Evolutionary conservation across 1,284 basidiomycete species (phyloP).

Genomic region (Peniophora sp.): DNA sequence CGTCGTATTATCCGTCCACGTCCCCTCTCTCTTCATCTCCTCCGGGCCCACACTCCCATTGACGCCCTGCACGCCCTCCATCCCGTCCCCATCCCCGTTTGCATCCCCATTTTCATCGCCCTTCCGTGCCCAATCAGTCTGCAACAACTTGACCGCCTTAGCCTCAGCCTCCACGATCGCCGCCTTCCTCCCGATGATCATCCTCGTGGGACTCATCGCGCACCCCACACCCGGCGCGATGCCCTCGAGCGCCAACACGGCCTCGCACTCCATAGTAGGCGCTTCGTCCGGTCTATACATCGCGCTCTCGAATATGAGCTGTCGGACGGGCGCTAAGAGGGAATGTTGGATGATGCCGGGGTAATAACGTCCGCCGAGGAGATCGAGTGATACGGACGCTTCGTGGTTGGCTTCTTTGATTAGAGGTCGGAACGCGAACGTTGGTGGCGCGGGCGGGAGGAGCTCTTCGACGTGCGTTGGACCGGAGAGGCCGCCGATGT

Average conservation of each 20-base stretch:
- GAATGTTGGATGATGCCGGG: constrained; percentile 58
- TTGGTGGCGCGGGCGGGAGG: constrained; percentile 52
- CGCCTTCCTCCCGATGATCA: constrained; percentile 10
- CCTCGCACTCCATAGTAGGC: constrained; percentile 4
- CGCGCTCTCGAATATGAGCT: constrained; percentile 24
- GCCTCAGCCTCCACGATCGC: constrained; percentile 10
- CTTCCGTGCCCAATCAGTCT: too few relatives aligned
- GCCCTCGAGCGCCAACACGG: constrained; percentile 12
- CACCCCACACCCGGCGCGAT: constrained; percentile 10
- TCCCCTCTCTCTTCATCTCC: too few relatives aligned
- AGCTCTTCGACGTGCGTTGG: constrained; percentile 12
- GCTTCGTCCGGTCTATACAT: neutral
- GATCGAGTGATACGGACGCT: constrained; percentile 52
- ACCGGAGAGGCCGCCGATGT: neutral
- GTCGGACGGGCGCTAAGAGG: constrained; percentile 33
- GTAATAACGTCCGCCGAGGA: constrained; percentile 71
- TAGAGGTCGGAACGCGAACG: constrained; percentile 55
- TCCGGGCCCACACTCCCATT: too few relatives aligned
- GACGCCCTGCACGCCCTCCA: too few relatives aligned
- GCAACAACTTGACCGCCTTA: too few relatives aligned
- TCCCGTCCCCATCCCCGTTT: too few relatives aligned
- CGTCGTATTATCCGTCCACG: too few relatives aligned
- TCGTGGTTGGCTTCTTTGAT: constrained; percentile 59
- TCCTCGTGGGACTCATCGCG: constrained; percentile 10
- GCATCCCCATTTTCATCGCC: too few relatives aligned